phyloP scores from a whole-genome alignment of 129 eudicot species.

The Helianthus tuberosus region DNA sequence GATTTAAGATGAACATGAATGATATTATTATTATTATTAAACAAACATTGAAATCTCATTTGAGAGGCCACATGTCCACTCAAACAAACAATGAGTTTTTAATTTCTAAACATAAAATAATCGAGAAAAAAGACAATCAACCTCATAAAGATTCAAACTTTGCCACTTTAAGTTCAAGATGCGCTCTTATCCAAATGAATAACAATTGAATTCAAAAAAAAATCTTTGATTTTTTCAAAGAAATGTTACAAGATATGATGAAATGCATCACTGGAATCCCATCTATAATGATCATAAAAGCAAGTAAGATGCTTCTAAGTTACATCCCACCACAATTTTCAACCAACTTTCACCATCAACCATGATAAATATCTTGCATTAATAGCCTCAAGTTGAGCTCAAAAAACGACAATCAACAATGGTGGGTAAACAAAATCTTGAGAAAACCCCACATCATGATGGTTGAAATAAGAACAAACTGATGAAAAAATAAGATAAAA shows the following conservation, averaged over 20 bases:
- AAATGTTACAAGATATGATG: conserved; percentile 26
- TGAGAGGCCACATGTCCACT: conserved; percentile 23
- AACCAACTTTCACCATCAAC: conserved; percentile 20
- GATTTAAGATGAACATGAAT: conserved; percentile 21
- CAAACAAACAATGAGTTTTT: conserved; percentile 21
- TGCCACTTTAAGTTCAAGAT: conserved; percentile 18
- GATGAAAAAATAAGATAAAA: background rate
- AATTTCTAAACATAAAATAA: conserved; percentile 2
- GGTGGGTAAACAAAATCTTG: conserved; percentile 14
- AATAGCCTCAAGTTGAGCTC: conserved; percentile 23
- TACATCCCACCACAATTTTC: conserved; percentile 28
- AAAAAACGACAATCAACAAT: conserved; percentile 13
- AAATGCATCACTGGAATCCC: conserved; percentile 26
- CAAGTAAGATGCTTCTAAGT: conserved; percentile 27
- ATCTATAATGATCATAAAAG: conserved; percentile 15
- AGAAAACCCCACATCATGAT: conserved; percentile 13
- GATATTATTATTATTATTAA: background rate
- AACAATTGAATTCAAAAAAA: conserved; percentile 4
- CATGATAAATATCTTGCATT: conserved; percentile 11
- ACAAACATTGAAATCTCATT: conserved; percentile 16
- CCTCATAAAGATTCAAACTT: conserved; percentile 12
- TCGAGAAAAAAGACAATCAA: conserved; percentile 20
- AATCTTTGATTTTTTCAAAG: conserved; percentile 11
- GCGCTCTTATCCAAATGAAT: conserved; percentile 30
- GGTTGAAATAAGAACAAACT: background rate